Evolutionary conservation across 148 eudicot genomes (phyloP).

Genomic region (Persicaria tinctoria): DNA sequence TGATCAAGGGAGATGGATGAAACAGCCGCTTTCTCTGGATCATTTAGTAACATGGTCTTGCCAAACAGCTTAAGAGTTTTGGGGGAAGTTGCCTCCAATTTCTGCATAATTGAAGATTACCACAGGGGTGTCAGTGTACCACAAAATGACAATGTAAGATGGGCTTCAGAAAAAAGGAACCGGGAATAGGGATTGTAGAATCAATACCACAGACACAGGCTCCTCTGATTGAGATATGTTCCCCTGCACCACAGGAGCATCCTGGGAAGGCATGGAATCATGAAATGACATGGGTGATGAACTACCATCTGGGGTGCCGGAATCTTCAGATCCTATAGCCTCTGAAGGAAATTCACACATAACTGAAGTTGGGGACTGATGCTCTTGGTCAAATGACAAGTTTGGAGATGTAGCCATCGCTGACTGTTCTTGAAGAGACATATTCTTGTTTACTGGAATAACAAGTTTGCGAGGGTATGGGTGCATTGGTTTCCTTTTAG

Average conservation of each 20-base stretch:
- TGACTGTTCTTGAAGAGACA: constrained; percentile 24
- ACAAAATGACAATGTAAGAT: not conserved
- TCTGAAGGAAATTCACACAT: constrained; percentile 54
- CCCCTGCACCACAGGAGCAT: constrained; percentile 20
- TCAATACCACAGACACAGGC: constrained; percentile 44
- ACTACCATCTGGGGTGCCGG: constrained; percentile 34
- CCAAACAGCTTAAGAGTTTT: constrained; percentile 76
- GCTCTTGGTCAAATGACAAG: constrained; percentile 37
- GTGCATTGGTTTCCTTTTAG: constrained; percentile 81
- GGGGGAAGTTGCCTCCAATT: constrained; percentile 30
- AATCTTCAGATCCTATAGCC: constrained; percentile 31
- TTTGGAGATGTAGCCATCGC: constrained; percentile 42
- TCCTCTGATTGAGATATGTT: constrained; percentile 26
- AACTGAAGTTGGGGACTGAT: constrained; percentile 79
- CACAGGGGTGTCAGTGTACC: not conserved
- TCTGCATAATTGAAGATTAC: constrained; percentile 29
- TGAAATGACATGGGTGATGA: constrained; percentile 49
- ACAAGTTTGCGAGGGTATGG: constrained; percentile 86
- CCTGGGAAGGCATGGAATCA: constrained; percentile 19
- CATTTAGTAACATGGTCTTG: constrained; percentile 46
- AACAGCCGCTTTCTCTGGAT: constrained; percentile 22
- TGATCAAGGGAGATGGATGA: not conserved
- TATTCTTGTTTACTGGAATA: constrained; percentile 28
- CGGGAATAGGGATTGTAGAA: not conserved
- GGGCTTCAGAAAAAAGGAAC: not conserved